These are phyloP conservation scores for Collybiopsis luxurians DNA, from an alignment of 768 basidiomycete species.

Conservation along the genomic window DNA sequence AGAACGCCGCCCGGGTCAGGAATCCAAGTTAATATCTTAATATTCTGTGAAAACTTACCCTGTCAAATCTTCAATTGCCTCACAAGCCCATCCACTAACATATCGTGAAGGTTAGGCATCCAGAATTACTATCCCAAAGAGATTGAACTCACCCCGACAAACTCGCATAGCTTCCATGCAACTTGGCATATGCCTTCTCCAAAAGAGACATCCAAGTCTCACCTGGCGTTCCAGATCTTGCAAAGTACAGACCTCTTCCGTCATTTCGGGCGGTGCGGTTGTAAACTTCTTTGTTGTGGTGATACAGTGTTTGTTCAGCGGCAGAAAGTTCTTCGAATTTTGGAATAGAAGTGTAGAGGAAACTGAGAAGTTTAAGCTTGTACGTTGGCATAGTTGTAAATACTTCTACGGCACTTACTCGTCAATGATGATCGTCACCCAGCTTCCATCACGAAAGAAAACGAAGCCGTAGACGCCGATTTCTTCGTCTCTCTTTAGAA, in stretches of 20 bases:
- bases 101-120: conserved; percentile 3
- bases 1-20: background rate
- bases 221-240: conserved; percentile 41
- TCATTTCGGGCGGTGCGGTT: conserved; percentile 43
- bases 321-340: conserved; percentile 47
- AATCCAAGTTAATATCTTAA: background rate
- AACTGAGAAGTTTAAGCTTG: no score
- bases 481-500: conserved; percentile 41
- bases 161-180: conserved; percentile 41
- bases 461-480: conserved; percentile 60
- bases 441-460: conserved; percentile 50
- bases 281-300: conserved; percentile 47
- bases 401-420: conserved; percentile 36
- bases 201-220: conserved; percentile 59
- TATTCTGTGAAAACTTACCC: conserved; percentile 34
- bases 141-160: conserved; percentile 19
- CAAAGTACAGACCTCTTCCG: conserved; percentile 47
- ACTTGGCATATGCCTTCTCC: conserved; percentile 59
- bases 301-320: conserved; percentile 42
- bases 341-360: conserved; percentile 47
- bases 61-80: conserved; percentile 57
- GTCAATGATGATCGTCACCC: conserved; percentile 55
- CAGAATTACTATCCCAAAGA: background rate
- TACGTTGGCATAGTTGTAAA: background rate
- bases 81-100: conserved; percentile 39